These are phyloP conservation scores for Bombardia bombarda DNA, from an alignment of 495 filamentous ascomycete genomes.

Conservation along the genomic window DNA sequence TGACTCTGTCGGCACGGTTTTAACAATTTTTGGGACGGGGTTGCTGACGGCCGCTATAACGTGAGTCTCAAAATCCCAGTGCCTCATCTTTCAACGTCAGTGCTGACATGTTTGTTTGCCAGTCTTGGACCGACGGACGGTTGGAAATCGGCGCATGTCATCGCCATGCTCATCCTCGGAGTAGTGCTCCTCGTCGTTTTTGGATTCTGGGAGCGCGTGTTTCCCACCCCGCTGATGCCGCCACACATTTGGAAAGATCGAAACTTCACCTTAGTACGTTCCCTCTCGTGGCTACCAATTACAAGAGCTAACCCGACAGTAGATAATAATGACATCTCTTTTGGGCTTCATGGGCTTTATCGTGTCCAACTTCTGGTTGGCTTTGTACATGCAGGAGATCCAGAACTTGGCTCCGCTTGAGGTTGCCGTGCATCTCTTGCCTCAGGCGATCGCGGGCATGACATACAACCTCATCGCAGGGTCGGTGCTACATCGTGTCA, in stretches of 20 bases:
- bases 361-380: conserved; percentile 42
- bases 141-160: conserved; percentile 54
- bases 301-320: conserved; percentile 15
- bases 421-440: conserved; percentile 49
- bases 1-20: conserved; percentile 52
- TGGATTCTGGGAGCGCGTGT: conserved; percentile 50
- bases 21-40: conserved; percentile 57
- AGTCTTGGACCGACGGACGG: conserved; percentile 42
- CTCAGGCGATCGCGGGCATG: conserved; percentile 46
- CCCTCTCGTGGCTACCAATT: background rate
- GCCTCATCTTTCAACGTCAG: background rate
- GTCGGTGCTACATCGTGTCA: conserved; percentile 40
- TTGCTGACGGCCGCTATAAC: conserved; percentile 56
- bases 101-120: conserved; percentile 11
- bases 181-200: conserved; percentile 48
- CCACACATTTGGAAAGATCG: conserved; percentile 45
- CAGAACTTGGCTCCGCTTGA: conserved; percentile 38
- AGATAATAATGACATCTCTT: conserved; percentile 44
- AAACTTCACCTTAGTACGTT: conserved; percentile 43
- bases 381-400: conserved; percentile 49
- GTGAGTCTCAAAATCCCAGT: conserved; percentile 30
- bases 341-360: conserved; percentile 48
- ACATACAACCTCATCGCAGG: conserved; percentile 42
- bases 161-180: conserved; percentile 53
- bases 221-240: conserved; percentile 45